Percentiles rank a stretch among this genome's conserved stretches.
Evolutionary conservation across 768 basidiomycete species (phyloP).

Genomic region (Hygrocybe coccinea): DNA sequence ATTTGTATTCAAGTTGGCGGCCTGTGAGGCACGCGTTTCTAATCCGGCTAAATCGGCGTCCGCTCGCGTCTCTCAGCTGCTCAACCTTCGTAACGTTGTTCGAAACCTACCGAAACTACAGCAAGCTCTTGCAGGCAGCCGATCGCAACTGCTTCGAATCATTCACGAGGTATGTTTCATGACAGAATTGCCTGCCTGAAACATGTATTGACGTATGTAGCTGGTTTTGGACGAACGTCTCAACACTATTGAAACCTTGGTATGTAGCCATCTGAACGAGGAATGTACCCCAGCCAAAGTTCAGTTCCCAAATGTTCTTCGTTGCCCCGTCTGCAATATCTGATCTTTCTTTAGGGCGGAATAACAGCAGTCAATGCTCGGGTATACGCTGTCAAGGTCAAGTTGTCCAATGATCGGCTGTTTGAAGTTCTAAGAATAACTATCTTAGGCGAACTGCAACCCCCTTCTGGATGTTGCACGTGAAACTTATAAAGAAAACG

Average conservation of each 20-base stretch:
- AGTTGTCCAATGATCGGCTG: not conserved
- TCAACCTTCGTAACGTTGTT: conserved; percentile 71
- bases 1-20: conserved; percentile 48
- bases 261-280: conserved; percentile 69
- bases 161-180: conserved; percentile 48
- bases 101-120: conserved; percentile 59
- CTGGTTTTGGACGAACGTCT: conserved; percentile 75
- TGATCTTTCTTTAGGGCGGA: conserved; percentile 46
- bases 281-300: conserved; percentile 61
- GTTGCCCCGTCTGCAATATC: not conserved
- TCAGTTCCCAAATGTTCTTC: not conserved
- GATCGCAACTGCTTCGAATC: conserved; percentile 56
- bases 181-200: not conserved
- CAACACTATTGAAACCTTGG: conserved; percentile 51
- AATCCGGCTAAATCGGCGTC: conserved; percentile 60
- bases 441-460: conserved; percentile 63
- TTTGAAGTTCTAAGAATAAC: not conserved
- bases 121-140: conserved; percentile 54
- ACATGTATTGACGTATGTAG: conserved; percentile 36
- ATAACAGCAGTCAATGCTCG: conserved; percentile 70
- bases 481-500: conserved; percentile 90
- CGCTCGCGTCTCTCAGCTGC: conserved; percentile 69
- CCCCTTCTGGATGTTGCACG: conserved; percentile 89
- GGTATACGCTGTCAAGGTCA: conserved; percentile 83
- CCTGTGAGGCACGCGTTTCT: conserved; percentile 53